Conservation (phyloP, 768 basidiomycete genomes). For the Amanita exitialis region DNA sequence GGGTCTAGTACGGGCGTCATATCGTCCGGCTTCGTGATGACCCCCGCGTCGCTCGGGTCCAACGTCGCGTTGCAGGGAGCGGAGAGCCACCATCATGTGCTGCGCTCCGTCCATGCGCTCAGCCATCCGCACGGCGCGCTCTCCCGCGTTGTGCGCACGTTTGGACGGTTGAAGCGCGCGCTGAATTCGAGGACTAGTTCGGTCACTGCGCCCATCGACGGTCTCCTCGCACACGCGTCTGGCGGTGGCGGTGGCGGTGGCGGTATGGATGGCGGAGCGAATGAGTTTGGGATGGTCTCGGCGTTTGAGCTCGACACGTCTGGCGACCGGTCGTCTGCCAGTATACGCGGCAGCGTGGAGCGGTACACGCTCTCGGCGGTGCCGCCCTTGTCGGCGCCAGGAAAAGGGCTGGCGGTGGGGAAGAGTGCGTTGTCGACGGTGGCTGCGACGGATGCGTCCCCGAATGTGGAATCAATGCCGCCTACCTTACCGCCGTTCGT, state of each 20-base stretch:
- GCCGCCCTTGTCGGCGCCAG: background rate
- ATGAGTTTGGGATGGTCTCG: conserved; percentile 25
- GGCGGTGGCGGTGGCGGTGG: conserved; percentile 12
- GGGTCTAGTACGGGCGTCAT: background rate
- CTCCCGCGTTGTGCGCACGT: conserved; percentile 71
- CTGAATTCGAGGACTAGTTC: conserved; percentile 35
- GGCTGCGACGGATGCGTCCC: no score
- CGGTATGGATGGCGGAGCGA: no score
- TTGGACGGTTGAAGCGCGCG: conserved; percentile 78
- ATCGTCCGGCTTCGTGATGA: conserved; percentile 13
- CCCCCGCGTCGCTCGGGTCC: conserved; percentile 45
- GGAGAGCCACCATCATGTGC: conserved; percentile 22
- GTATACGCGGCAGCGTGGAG: conserved; percentile 54
- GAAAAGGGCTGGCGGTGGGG: no score
- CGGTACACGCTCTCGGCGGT: conserved; percentile 35
- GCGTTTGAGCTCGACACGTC: conserved; percentile 63
- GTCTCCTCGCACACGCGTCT: conserved; percentile 6
- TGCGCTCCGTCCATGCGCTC: conserved; percentile 30
- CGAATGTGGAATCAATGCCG: background rate
- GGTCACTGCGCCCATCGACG: background rate
- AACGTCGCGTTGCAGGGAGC: conserved; percentile 36
- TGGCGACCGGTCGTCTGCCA: conserved; percentile 50
- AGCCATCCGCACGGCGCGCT: conserved; percentile 17
- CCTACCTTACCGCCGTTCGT: conserved; percentile 2
- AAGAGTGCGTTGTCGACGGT: no score